Conservation (phyloP, 2,329 filamentous ascomycete genomes). For the Paraphoma chrysanthemicola region DNA sequence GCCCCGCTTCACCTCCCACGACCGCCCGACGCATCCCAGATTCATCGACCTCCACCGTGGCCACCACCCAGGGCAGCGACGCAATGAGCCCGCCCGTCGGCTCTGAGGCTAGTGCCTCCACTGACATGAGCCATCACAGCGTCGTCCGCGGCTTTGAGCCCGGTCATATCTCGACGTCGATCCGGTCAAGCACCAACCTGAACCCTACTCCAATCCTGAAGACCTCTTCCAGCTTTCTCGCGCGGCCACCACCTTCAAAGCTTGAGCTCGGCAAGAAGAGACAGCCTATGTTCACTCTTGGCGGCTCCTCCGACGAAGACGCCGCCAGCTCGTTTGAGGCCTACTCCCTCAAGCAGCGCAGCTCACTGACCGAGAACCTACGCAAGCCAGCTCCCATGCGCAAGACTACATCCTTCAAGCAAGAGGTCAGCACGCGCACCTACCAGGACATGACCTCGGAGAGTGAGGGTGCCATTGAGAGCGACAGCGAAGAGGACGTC, state of each 20-base stretch:
- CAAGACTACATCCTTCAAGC: conserved; percentile 84
- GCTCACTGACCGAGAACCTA: conserved; percentile 62
- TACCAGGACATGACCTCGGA: conserved; percentile 64
- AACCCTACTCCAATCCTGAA: conserved; percentile 69
- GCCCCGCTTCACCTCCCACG: conserved; percentile 50
- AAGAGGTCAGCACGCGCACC: conserved; percentile 73
- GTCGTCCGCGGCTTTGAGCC: conserved; percentile 88
- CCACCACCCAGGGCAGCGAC: conserved; percentile 51
- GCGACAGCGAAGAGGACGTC: conserved; percentile 66
- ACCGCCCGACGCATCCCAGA: conserved; percentile 60
- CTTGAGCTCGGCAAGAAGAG: conserved; percentile 65
- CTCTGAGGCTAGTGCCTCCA: conserved; percentile 69
- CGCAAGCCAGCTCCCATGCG: conserved; percentile 58
- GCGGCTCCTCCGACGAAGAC: conserved; percentile 82
- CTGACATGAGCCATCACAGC: conserved; percentile 68
- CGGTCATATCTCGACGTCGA: conserved; percentile 73
- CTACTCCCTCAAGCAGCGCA: conserved; percentile 57
- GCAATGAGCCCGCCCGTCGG: conserved; percentile 50
- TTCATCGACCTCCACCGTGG: conserved; percentile 66
- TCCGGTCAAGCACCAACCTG: conserved; percentile 67
- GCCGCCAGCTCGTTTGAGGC: conserved; percentile 78
- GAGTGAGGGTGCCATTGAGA: conserved; percentile 66
- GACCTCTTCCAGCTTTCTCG: conserved; percentile 44
- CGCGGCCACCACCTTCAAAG: conserved; percentile 35
- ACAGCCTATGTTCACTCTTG: conserved; percentile 75